Evolutionary conservation across 2,329 filamentous ascomycete species (phyloP).

Genomic region (Stylonectria norvegica): DNA sequence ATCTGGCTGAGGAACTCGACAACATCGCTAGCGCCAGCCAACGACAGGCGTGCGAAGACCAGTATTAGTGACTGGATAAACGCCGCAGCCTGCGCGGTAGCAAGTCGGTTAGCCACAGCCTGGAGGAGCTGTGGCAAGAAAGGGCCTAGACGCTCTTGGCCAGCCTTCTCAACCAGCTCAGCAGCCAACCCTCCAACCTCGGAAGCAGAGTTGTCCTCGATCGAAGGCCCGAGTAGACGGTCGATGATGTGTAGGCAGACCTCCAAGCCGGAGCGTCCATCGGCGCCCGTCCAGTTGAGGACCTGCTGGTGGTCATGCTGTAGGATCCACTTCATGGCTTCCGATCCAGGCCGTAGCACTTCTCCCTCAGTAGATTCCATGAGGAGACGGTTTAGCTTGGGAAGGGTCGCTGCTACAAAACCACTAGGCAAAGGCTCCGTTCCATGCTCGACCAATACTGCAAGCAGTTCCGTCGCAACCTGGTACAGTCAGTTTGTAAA

Average conservation of each 20-base stretch:
- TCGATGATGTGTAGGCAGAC: conserved; percentile 90
- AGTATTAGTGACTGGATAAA: conserved; percentile 96
- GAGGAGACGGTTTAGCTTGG: conserved; percentile 79
- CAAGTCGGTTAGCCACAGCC: conserved; percentile 82
- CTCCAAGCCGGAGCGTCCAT: conserved; percentile 79
- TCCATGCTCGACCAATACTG: conserved; percentile 76
- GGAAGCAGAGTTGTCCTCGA: conserved; percentile 93
- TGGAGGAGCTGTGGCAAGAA: conserved; percentile 84
- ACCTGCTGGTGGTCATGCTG: conserved; percentile 87
- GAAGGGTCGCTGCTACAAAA: conserved; percentile 80
- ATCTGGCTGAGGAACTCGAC: conserved; percentile 87
- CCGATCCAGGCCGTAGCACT: conserved; percentile 79
- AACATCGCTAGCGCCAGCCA: conserved; percentile 82
- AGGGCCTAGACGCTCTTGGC: conserved; percentile 83
- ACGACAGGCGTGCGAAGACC: conserved; percentile 86
- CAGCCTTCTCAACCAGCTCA: conserved; percentile 92
- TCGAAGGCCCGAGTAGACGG: conserved; percentile 73
- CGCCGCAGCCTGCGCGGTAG: conserved; percentile 75
- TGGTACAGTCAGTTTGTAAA: conserved; percentile 28
- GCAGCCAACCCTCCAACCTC: conserved; percentile 93
- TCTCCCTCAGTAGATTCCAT: conserved; percentile 84
- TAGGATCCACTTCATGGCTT: conserved; percentile 84
- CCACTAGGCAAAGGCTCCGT: conserved; percentile 81
- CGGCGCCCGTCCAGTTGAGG: conserved; percentile 78
- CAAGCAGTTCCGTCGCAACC: conserved; percentile 80